A percentile compares a stretch with the other conserved stretches of the same genome.
Evolutionary conservation across 1,284 basidiomycete genomes (phyloP).

Genomic region (Apiotrichum mycotoxinovorans): DNA sequence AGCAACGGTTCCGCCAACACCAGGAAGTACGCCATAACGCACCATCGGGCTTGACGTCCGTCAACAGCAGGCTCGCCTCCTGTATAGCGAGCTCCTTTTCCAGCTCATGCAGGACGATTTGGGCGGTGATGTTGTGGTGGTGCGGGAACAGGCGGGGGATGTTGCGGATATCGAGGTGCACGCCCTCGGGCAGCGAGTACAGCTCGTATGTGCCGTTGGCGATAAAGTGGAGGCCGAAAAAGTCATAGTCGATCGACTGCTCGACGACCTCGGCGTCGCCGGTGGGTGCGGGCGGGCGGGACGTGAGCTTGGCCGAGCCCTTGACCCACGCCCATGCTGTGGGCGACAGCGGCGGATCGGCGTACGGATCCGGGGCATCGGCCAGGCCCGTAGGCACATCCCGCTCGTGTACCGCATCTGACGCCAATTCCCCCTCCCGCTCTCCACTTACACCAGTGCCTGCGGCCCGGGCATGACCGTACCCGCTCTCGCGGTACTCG

Average conservation of each 20-base stretch:
- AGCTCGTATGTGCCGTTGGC: constrained; percentile 74
- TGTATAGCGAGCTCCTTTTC: constrained; percentile 35
- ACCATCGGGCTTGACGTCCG: constrained; percentile 38
- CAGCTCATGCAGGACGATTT: constrained; percentile 65
- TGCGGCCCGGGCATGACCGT: no score
- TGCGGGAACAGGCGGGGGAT: constrained; percentile 57
- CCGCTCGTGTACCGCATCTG: no score
- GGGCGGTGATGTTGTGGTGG: constrained; percentile 58
- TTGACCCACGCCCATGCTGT: constrained; percentile 40
- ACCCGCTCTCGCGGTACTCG: no score
- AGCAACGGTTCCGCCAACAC: no score
- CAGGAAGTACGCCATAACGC: no score
- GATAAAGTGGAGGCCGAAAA: constrained; percentile 67
- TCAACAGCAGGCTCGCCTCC: constrained; percentile 30
- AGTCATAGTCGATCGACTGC: constrained; percentile 34
- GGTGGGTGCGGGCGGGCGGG: neutral
- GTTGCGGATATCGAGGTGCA: constrained; percentile 55
- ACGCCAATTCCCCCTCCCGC: no score
- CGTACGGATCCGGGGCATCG: neutral
- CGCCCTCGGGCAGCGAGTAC: constrained; percentile 61
- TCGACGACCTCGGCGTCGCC: neutral
- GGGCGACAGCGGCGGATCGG: neutral
- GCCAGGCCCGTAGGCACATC: no score
- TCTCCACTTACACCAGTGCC: no score
- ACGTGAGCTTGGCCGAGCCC: constrained; percentile 26